Percentiles rank a stretch among this genome's conserved stretches.
These are phyloP conservation scores for Zygosaccharomyces pseudobailii DNA, from an alignment of 1,139 yeast species.

Conservation along the genomic window DNA sequence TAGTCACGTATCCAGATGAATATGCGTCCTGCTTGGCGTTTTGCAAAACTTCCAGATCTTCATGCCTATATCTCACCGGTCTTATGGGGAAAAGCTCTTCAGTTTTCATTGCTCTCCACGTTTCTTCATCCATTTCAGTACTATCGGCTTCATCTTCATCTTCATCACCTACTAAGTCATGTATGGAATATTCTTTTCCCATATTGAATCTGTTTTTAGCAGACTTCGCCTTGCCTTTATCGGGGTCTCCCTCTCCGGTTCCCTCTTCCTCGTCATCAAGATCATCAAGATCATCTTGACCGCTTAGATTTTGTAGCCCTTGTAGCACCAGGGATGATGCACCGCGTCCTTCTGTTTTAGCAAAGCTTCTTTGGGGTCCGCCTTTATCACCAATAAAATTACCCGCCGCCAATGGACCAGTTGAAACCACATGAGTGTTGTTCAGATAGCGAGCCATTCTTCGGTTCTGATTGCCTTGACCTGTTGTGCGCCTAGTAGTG, in stretches of 20 bases:
- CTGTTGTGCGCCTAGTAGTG: conserved; percentile 17
- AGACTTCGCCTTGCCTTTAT: conserved; percentile 23
- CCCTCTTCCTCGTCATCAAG: conserved; percentile 15
- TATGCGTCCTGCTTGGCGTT: conserved; percentile 24
- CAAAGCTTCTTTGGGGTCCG: conserved; percentile 23
- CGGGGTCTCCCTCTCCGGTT: conserved; percentile 30
- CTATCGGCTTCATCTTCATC: conserved; percentile 32
- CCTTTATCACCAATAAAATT: conserved; percentile 41
- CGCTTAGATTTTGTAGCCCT: conserved; percentile 32
- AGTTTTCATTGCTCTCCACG: conserved; percentile 31
- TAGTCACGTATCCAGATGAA: conserved; percentile 27
- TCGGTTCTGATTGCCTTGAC: conserved; percentile 39
- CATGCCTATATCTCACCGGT: conserved; percentile 43
- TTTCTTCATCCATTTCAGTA: conserved; percentile 29
- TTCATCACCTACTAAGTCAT: conserved; percentile 28
- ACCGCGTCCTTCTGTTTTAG: conserved; percentile 23
- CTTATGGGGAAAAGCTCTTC: conserved; percentile 48
- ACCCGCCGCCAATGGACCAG: conserved; percentile 71
- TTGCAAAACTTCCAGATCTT: conserved; percentile 30
- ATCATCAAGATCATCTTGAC: conserved; percentile 22
- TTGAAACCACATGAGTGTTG: conserved; percentile 63
- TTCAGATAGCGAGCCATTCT: conserved; percentile 43
- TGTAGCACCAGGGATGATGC: conserved; percentile 25
- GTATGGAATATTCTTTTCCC: conserved; percentile 53
- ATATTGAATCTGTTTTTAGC: conserved; percentile 49